Conservation (phyloP, 345 rosid genomes). For the Eucalyptus sideroxylon region DNA sequence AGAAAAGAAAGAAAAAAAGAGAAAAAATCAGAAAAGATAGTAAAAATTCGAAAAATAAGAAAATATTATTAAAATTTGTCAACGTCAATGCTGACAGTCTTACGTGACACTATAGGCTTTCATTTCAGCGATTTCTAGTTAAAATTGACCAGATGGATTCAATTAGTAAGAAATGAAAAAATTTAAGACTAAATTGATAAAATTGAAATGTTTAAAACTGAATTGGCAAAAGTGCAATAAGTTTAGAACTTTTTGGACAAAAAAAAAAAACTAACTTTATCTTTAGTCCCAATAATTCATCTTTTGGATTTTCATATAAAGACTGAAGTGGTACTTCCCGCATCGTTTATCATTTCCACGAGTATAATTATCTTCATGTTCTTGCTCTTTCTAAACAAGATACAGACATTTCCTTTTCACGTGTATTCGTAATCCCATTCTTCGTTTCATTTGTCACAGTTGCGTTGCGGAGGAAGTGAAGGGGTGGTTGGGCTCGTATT, state of each 20-base stretch:
- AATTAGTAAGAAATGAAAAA: too few species aligned
- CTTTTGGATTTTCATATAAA: background rate
- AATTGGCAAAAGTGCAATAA: fast-evolving
- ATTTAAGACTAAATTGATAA: fast-evolving
- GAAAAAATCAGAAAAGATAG: fast-evolving
- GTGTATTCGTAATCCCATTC: background rate
- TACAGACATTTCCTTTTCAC: background rate
- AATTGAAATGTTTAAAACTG: too few species aligned
- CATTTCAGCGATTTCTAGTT: fast-evolving
- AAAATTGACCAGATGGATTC: fast-evolving
- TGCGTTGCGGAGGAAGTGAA: background rate
- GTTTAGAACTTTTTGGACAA: fast-evolving
- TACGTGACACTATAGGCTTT: fast-evolving
- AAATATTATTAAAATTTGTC: too few species aligned
- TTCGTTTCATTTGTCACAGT: background rate
- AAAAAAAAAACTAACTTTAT: background rate
- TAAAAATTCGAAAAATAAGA: too few species aligned
- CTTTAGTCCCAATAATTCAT: background rate
- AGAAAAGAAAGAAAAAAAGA: too few species aligned
- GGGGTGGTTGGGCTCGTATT: background rate
- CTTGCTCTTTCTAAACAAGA: background rate
- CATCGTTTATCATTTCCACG: background rate
- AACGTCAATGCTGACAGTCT: fast-evolving
- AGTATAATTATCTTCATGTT: background rate
- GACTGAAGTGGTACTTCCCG: background rate